Base-by-base conservation (phyloP, 495 filamentous ascomycete genomes). In the Aspergillus olivimuriae region DNA sequence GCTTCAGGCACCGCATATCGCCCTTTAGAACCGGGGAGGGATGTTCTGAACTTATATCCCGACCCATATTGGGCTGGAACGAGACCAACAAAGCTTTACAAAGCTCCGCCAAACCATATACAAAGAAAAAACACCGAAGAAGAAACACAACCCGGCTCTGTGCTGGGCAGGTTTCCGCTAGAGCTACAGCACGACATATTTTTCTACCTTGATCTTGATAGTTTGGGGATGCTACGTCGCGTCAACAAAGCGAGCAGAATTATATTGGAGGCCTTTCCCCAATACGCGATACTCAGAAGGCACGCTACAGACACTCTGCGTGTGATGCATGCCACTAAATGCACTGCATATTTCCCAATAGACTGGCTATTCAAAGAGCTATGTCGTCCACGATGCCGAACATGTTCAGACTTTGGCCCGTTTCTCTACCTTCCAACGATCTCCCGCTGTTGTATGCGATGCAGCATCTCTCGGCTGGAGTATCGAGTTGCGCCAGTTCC, bases 381-480 rank as follows among this genome's bases (percentile, higher is more conserved):
- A 34, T 47, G 48, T 30, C 38, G 43, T 16, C 48, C 48, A 39
- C 39, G 48, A 39, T 51, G 48, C 19, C 37, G 43, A n/a, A 39
- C 22, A 9, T 51, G 48, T 34, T 11, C 9, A 6, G 48, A 46
- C 4, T 51, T 51, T 19, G 43, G 43, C 1, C 48, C 48, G 4
- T 31, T 43, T 10, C 43, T 51, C 4, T 51, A 51, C 43, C 23
- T 51, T 15, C 43, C 48, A 2, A 51, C 43, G 2, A 12, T 38
- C 8, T 43, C 48, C 8, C 48, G 48, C 34, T 51, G 48, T 39
- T 46, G 18, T 32, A 39, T 38, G 33, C n/a, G n/a, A n/a, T 51
- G 43, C 48, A 46, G 35, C 30, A 19, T 20, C 19, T 4, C 34
- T 19, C 23, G 28, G 9, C 22, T 12, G 22, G 43, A 46, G 34